These are phyloP conservation scores for Yamadazyma kitorensis DNA, from an alignment of 805 yeast genomes.

Conservation along the genomic window DNA sequence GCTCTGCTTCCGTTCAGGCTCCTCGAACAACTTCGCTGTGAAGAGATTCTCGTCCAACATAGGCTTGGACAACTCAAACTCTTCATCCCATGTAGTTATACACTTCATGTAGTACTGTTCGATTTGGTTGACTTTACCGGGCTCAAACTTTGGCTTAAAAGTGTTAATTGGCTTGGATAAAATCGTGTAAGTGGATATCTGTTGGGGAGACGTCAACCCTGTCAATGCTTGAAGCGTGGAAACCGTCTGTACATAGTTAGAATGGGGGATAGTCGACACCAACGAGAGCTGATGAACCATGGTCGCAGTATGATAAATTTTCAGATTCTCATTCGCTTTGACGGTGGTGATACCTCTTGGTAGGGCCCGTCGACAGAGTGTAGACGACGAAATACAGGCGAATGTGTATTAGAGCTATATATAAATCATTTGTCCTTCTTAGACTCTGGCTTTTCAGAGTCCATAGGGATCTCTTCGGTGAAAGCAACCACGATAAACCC, in stretches of 20 bases:
- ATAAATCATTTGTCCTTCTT: too few species aligned
- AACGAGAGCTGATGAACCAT: slow-evolving; percentile 58
- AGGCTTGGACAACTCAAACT: slow-evolving; percentile 21
- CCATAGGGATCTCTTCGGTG: slow-evolving; percentile 50
- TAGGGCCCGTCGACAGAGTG: too few species aligned
- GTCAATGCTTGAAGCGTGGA: slow-evolving; percentile 53
- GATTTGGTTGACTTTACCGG: slow-evolving; percentile 56
- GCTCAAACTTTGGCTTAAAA: slow-evolving; percentile 51
- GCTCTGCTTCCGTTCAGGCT: slow-evolving; percentile 4
- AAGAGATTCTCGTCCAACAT: slow-evolving; percentile 19
- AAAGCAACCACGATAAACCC: slow-evolving; percentile 75
- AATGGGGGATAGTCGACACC: slow-evolving; percentile 43
- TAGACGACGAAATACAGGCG: too few species aligned
- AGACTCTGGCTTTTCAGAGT: too few species aligned
- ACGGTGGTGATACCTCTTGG: too few species aligned
- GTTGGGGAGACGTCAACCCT: slow-evolving; percentile 44
- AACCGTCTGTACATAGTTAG: slow-evolving; percentile 39
- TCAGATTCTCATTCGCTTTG: too few species aligned
- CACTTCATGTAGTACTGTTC: slow-evolving; percentile 54
- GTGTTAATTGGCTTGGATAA: slow-evolving; percentile 49
- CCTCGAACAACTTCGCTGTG: slow-evolving; percentile 29
- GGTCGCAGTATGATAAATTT: not conserved
- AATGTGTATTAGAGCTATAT: too few species aligned
- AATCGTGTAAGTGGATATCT: slow-evolving; percentile 47
- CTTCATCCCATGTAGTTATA: slow-evolving; percentile 46